phyloP scores from a whole-genome alignment of 768 basidiomycete genomes.

The Auricularia cornea region DNA sequence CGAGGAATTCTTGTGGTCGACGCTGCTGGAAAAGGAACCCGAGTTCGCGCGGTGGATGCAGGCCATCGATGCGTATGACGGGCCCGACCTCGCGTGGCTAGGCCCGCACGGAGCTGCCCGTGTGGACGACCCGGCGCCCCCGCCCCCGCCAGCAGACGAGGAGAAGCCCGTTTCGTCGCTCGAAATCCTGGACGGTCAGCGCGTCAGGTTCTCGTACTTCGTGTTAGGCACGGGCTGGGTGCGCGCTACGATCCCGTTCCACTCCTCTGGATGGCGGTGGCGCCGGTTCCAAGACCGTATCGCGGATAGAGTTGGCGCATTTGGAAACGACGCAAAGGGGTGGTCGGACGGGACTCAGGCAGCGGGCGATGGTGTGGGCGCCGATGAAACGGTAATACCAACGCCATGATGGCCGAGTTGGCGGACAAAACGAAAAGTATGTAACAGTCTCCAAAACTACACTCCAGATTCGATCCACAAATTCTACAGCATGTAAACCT shows the following conservation, averaged over 20 bases:
- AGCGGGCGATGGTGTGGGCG: too few relatives aligned
- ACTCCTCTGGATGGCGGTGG: neutral
- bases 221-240: neutral
- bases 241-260: neutral
- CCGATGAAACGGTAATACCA: too few relatives aligned
- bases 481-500: too few relatives aligned
- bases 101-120: constrained; percentile 50
- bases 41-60: constrained; percentile 83
- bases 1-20: constrained; percentile 72
- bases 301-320: neutral
- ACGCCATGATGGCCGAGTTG: too few relatives aligned
- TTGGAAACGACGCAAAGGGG: too few relatives aligned
- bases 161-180: neutral
- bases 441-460: too few relatives aligned
- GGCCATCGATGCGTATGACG: constrained; percentile 64
- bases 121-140: neutral
- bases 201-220: neutral
- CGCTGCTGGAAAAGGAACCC: constrained; percentile 80
- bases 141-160: neutral
- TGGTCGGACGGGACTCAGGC: too few relatives aligned
- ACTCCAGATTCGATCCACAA: too few relatives aligned
- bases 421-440: too few relatives aligned
- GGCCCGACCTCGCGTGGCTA: constrained; percentile 69
- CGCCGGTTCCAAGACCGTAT: neutral
- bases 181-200: neutral